These are phyloP conservation scores for Penicillium sp. DNA, from an alignment of 2,329 filamentous ascomycete genomes.

Conservation along the genomic window DNA sequence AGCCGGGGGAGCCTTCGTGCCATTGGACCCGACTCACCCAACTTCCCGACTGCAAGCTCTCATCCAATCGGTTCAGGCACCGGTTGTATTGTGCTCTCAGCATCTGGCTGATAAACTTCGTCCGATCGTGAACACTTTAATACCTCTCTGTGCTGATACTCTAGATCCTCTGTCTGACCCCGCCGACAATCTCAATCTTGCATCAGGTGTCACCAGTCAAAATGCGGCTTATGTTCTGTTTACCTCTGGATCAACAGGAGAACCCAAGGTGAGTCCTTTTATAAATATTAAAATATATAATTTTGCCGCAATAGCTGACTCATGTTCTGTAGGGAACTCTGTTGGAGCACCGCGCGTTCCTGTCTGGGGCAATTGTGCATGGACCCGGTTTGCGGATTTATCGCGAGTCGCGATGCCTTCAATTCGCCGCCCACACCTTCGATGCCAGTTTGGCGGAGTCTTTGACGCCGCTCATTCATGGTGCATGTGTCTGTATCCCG, in stretches of 20 bases:
- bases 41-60: conserved; percentile 38
- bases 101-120: conserved; percentile 24
- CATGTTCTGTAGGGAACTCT: conserved; percentile 53
- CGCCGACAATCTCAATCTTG: conserved; percentile 14
- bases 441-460: conserved; percentile 58
- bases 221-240: conserved; percentile 59
- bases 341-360: conserved; percentile 60
- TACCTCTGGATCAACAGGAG: conserved; percentile 57
- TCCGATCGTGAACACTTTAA: conserved; percentile 26
- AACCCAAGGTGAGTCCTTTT: conserved; percentile 47
- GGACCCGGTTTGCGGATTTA: conserved; percentile 52
- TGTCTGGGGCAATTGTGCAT: conserved; percentile 56
- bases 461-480: conserved; percentile 55
- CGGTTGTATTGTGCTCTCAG: conserved; percentile 37
- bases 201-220: conserved; percentile 29
- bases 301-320: conserved; percentile 6
- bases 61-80: conserved; percentile 34
- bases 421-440: conserved; percentile 57
- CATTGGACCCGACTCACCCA: conserved; percentile 43
- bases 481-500: conserved; percentile 61
- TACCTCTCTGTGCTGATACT: conserved; percentile 30
- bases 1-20: conserved; percentile 45
- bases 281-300: neutral
- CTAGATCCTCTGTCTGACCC: conserved; percentile 25
- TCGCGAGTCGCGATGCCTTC: conserved; percentile 56